Conservation (phyloP, 345 rosid genomes). For the Gynandropsis gynandra region DNA sequence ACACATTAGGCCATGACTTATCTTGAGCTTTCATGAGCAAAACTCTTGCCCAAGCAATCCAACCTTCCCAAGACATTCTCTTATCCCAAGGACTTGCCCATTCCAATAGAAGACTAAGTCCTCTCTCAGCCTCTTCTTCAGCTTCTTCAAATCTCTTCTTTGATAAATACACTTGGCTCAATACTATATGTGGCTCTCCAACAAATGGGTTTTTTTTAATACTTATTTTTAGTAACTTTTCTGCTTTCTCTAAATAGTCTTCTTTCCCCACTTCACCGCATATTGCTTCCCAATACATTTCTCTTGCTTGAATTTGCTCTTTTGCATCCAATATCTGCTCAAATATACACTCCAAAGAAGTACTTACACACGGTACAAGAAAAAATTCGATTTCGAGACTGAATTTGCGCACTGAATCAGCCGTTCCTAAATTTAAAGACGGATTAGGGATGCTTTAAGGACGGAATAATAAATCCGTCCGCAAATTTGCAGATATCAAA, state of each 20-base stretch:
- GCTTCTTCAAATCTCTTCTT: constrained; percentile 66
- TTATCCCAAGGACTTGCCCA: constrained; percentile 98
- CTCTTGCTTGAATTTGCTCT: constrained; percentile 57
- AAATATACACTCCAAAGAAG: too few relatives aligned
- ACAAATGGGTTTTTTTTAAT: constrained; percentile 66
- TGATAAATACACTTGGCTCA: constrained; percentile 57
- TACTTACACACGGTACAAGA: too few relatives aligned
- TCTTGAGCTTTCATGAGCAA: constrained; percentile 70
- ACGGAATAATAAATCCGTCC: too few relatives aligned
- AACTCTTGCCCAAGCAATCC: constrained; percentile 88
- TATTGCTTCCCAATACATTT: constrained; percentile 76
- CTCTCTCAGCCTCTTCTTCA: constrained; percentile 49
- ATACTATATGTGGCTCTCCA: constrained; percentile 73
- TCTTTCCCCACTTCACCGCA: constrained; percentile 37
- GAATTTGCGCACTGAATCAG: too few relatives aligned
- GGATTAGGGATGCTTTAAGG: too few relatives aligned
- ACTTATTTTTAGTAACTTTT: constrained; percentile 40
- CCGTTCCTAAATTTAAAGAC: too few relatives aligned
- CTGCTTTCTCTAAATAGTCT: constrained; percentile 40
- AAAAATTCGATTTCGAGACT: too few relatives aligned
- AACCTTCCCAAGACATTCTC: constrained; percentile 91
- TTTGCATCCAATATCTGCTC: constrained; percentile 39
- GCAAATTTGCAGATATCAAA: too few relatives aligned
- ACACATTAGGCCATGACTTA: constrained; percentile 69
- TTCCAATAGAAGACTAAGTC: constrained; percentile 58